A percentile compares a stretch with the other conserved stretches of the same genome.
Conservation (phyloP, 225 moss, liverwort and hornwort genomes). For the Physcomitrellopsis africana region DNA sequence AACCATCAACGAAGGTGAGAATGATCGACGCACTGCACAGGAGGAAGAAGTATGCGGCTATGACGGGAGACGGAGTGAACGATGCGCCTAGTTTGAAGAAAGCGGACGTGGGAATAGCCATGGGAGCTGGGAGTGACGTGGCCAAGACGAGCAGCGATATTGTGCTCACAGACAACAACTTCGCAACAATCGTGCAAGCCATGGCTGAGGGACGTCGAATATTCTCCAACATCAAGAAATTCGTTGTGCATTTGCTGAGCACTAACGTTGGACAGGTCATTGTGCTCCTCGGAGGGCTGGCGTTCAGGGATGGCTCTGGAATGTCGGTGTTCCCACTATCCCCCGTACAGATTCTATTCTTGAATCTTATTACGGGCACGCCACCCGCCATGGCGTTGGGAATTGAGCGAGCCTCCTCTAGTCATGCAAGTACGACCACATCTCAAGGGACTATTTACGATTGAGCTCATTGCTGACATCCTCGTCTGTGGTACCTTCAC, state of each 20-base stretch:
- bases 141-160: slow-evolving; percentile 57
- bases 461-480: slow-evolving; percentile 42
- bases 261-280: slow-evolving; percentile 45
- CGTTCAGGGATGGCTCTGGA: slow-evolving; percentile 35
- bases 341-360: slow-evolving; percentile 57
- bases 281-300: slow-evolving; percentile 40
- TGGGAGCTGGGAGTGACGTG: slow-evolving; percentile 61
- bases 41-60: slow-evolving; percentile 49
- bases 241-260: slow-evolving; percentile 47
- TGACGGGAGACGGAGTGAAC: slow-evolving; percentile 68
- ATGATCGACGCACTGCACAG: slow-evolving; percentile 54
- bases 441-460: slow-evolving; percentile 42
- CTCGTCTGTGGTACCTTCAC: slow-evolving; percentile 38
- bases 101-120: slow-evolving; percentile 62
- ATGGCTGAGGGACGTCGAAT: slow-evolving; percentile 53
- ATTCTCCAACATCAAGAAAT: slow-evolving; percentile 49
- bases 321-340: slow-evolving; percentile 53
- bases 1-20: slow-evolving; percentile 47
- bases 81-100: slow-evolving; percentile 65
- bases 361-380: slow-evolving; percentile 60
- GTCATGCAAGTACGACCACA: slow-evolving; percentile 49
- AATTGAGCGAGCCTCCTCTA: slow-evolving; percentile 41
- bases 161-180: slow-evolving; percentile 59
- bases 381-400: slow-evolving; percentile 65
- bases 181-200: slow-evolving; percentile 58